Evolutionary conservation across 768 basidiomycete species (phyloP).

Genomic region (Gloeostereum incarnatum): DNA sequence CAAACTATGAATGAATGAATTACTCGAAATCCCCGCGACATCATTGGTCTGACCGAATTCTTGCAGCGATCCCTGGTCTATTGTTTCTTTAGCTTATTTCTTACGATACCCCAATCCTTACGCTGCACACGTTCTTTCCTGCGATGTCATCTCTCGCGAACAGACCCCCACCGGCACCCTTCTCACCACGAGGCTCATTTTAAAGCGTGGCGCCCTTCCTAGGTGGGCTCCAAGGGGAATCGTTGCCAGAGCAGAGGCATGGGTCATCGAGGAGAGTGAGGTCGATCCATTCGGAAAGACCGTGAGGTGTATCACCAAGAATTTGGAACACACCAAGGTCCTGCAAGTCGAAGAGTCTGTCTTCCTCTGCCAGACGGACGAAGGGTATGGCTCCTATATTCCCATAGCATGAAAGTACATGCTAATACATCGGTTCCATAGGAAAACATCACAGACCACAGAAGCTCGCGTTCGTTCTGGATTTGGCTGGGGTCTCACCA

Average conservation of each 20-base stretch:
- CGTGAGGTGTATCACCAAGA: conserved; percentile 74
- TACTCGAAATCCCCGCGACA: too few relatives aligned
- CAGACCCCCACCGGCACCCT: conserved; percentile 68
- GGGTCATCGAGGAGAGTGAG: conserved; percentile 93
- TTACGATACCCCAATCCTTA: conserved; percentile 95
- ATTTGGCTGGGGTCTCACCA: conserved; percentile 87
- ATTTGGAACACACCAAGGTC: conserved; percentile 90
- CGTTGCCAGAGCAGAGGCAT: conserved; percentile 77
- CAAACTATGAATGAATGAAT: too few relatives aligned
- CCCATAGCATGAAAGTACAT: neutral
- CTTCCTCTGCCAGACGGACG: conserved; percentile 53
- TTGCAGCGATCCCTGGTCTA: conserved; percentile 84
- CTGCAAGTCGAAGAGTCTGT: conserved; percentile 89
- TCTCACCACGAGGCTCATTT: conserved; percentile 81
- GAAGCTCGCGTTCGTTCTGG: conserved; percentile 83
- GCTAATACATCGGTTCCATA: conserved; percentile 15
- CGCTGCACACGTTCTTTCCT: conserved; percentile 87
- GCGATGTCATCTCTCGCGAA: conserved; percentile 86
- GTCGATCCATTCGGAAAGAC: conserved; percentile 78
- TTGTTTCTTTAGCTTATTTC: conserved; percentile 89
- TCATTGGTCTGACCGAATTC: conserved; percentile 9
- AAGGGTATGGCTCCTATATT: conserved; percentile 46
- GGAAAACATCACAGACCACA: conserved; percentile 77
- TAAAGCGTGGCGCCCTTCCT: conserved; percentile 87
- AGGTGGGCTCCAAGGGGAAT: conserved; percentile 86